Percentiles rank a stretch among this genome's conserved stretches.
These are phyloP conservation scores for Phytophthora rubi DNA, from an alignment of 352 stramenopile genomes.

Conservation along the genomic window DNA sequence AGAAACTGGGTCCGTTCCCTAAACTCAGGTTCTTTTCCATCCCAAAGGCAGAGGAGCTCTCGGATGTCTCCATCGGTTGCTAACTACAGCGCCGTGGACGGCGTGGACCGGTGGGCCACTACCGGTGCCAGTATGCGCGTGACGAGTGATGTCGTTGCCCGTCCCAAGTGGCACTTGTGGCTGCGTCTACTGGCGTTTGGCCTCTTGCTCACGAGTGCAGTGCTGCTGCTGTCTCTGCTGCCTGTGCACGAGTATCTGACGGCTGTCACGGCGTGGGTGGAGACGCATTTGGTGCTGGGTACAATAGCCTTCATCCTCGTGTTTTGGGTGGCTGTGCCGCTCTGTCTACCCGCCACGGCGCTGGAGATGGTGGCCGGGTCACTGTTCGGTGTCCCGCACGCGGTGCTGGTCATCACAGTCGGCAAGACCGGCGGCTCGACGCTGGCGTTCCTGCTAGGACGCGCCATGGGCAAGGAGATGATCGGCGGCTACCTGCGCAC, in stretches of 20 bases:
- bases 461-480: slow-evolving; percentile 59
- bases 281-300: slow-evolving; percentile 55
- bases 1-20: not conserved
- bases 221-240: slow-evolving; percentile 46
- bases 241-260: slow-evolving; percentile 57
- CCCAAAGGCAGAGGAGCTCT: not conserved
- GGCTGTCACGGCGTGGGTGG: slow-evolving; percentile 52
- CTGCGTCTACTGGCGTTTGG: slow-evolving; percentile 30
- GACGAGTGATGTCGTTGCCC: not conserved
- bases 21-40: not conserved
- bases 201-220: slow-evolving; percentile 14
- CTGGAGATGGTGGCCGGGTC: slow-evolving; percentile 70
- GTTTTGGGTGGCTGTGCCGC: slow-evolving; percentile 72
- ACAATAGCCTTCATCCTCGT: slow-evolving; percentile 53
- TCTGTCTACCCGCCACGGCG: slow-evolving; percentile 72
- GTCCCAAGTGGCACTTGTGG: slow-evolving; percentile 23
- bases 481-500: slow-evolving; percentile 67
- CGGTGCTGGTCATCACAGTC: slow-evolving; percentile 62
- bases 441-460: slow-evolving; percentile 66
- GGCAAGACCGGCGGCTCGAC: slow-evolving; percentile 77
- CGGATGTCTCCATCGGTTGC: slow-evolving; percentile 27
- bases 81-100: slow-evolving; percentile 31
- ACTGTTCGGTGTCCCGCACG: slow-evolving; percentile 66
- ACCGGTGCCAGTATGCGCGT: slow-evolving; percentile 11
- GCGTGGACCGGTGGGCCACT: slow-evolving; percentile 16